phyloP scores from a whole-genome alignment of 2,329 filamentous ascomycete genomes.

The Monilinia aucupariae region DNA sequence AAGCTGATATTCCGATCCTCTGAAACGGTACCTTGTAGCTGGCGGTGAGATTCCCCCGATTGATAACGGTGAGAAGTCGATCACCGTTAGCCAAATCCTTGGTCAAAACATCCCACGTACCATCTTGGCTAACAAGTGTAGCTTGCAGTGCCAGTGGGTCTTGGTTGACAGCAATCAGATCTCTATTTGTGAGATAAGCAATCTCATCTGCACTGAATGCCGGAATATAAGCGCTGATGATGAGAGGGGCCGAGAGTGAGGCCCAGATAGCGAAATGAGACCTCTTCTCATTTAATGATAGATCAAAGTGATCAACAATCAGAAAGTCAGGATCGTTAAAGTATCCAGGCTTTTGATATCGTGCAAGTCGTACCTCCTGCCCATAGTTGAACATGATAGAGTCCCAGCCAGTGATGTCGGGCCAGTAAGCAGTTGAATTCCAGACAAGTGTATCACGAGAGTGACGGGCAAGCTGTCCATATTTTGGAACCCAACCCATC shows the following conservation, averaged over 20 bases:
- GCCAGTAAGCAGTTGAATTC: constrained; percentile 29
- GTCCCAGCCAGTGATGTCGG: constrained; percentile 38
- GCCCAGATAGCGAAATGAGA: constrained; percentile 33
- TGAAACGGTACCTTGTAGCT: constrained; percentile 33
- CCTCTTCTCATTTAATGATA: constrained; percentile 27
- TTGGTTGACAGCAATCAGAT: constrained; percentile 30
- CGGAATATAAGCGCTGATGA: constrained; percentile 34
- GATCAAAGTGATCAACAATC: constrained; percentile 30
- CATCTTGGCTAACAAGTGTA: constrained; percentile 43
- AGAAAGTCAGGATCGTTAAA: constrained; percentile 34
- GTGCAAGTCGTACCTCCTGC: constrained; percentile 33
- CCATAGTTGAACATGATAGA: constrained; percentile 46
- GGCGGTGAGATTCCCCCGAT: constrained; percentile 37
- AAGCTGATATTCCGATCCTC: constrained; percentile 28
- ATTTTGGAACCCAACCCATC: constrained; percentile 40
- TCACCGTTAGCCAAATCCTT: constrained; percentile 44
- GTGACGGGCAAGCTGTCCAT: constrained; percentile 38
- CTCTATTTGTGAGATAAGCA: constrained; percentile 37
- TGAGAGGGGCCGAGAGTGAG: constrained; percentile 30
- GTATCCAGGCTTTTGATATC: constrained; percentile 37
- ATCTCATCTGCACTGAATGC: constrained; percentile 36
- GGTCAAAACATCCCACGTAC: constrained; percentile 42
- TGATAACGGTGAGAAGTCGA: constrained; percentile 44
- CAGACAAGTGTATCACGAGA: constrained; percentile 32
- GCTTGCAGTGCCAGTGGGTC: constrained; percentile 33